Evolutionary conservation across 179 eudicot species (phyloP).

Genomic region (Beta corolliflora): DNA sequence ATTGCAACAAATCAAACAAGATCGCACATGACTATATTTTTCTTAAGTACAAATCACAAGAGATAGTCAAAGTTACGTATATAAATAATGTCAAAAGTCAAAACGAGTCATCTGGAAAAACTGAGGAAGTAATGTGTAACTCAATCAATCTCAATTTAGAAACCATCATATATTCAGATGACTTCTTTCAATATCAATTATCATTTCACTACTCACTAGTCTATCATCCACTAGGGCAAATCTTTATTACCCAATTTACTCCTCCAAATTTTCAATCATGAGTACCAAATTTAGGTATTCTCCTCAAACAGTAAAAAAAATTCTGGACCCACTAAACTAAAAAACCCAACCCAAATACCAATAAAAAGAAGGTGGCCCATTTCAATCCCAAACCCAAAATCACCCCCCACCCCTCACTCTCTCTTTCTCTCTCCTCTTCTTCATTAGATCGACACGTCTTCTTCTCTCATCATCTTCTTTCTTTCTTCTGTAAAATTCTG

Average conservation of each 20-base stretch:
- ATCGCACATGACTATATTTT: too few species aligned
- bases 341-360: background rate
- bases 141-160: too few species aligned
- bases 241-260: background rate
- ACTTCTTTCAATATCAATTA: too few species aligned
- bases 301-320: background rate
- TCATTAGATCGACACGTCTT: background rate
- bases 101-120: too few species aligned
- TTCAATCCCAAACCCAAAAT: slow-evolving; percentile 2
- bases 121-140: too few species aligned
- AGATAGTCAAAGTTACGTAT: too few species aligned
- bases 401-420: background rate
- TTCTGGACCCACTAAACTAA: slow-evolving; percentile 4
- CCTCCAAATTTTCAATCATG: background rate
- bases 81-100: too few species aligned
- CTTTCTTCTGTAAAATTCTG: background rate
- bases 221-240: background rate
- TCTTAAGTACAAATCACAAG: too few species aligned
- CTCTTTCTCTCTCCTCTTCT: background rate
- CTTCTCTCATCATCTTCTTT: background rate
- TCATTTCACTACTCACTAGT: background rate
- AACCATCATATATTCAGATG: too few species aligned
- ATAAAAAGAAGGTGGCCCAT: background rate
- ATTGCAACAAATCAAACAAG: too few species aligned
- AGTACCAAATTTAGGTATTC: background rate